A percentile compares a stretch with the other conserved stretches of the same genome.
Conservation (phyloP, 345 rosid species). For the Euphorbia lathyris region DNA sequence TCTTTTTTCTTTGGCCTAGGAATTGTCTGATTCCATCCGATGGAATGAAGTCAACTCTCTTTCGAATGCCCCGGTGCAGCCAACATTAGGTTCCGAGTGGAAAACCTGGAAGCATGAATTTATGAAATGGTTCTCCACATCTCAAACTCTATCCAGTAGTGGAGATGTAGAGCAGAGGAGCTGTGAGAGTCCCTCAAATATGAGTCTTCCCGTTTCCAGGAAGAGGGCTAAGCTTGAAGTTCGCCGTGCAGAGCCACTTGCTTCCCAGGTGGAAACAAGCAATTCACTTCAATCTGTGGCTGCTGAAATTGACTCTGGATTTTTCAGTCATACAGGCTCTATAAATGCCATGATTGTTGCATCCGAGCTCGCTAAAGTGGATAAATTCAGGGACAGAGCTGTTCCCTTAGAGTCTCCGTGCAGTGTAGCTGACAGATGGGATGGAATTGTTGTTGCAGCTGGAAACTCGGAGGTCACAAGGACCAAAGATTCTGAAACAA, state of each 20-base stretch:
- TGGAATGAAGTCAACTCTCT: conserved; percentile 84
- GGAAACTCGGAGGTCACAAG: conserved; percentile 36
- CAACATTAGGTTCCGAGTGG: conserved; percentile 81
- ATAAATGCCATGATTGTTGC: conserved; percentile 30
- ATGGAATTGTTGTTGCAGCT: conserved; percentile 62
- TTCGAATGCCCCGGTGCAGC: conserved; percentile 58
- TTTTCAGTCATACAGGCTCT: conserved; percentile 46
- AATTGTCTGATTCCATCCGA: conserved; percentile 60
- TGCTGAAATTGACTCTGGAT: conserved; percentile 53
- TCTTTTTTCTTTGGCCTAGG: conserved; percentile 43
- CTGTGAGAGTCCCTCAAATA: conserved; percentile 39
- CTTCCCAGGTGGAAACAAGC: conserved; percentile 51
- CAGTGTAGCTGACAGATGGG: conserved; percentile 64
- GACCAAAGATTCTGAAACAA: conserved; percentile 29
- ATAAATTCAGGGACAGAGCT: conserved; percentile 29
- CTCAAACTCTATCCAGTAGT: conserved; percentile 40
- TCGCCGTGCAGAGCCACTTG: conserved; percentile 79
- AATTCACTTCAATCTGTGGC: conserved; percentile 37
- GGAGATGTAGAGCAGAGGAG: conserved; percentile 48
- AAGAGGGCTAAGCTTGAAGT: conserved; percentile 94
- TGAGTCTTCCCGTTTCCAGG: conserved; percentile 50
- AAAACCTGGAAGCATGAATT: conserved; percentile 97
- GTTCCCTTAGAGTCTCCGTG: conserved; percentile 33
- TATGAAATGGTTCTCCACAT: conserved; percentile 70
- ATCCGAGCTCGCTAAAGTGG: conserved; percentile 33